Evolutionary conservation across 2,329 filamentous ascomycete genomes (phyloP).

Genomic region (Rhinocladiella mackenziei): DNA sequence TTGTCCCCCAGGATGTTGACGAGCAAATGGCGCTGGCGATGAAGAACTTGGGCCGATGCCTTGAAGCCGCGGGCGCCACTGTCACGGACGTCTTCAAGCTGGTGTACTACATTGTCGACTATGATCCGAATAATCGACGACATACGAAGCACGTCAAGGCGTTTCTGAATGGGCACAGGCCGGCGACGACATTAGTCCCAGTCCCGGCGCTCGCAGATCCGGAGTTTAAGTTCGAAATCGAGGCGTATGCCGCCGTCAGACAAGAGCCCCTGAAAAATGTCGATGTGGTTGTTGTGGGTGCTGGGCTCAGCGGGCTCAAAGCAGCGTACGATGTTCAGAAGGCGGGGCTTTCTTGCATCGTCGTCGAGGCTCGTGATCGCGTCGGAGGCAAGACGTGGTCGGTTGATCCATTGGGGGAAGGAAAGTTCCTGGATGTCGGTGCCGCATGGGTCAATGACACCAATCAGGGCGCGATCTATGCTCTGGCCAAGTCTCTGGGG

Average conservation of each 20-base stretch:
- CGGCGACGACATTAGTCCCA: slow-evolving; percentile 43
- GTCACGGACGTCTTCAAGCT: slow-evolving; percentile 42
- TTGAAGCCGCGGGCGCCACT: slow-evolving; percentile 37
- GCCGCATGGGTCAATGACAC: slow-evolving; percentile 60
- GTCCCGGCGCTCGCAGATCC: slow-evolving; percentile 41
- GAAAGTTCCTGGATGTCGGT: slow-evolving; percentile 47
- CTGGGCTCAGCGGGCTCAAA: slow-evolving; percentile 39
- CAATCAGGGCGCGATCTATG: slow-evolving; percentile 48
- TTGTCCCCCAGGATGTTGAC: slow-evolving; percentile 38
- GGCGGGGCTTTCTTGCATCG: slow-evolving; percentile 34
- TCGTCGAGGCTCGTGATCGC: slow-evolving; percentile 43
- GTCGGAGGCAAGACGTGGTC: slow-evolving; percentile 43
- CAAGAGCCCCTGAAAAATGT: slow-evolving; percentile 40
- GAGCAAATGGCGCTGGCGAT: slow-evolving; percentile 43
- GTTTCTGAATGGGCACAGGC: slow-evolving; percentile 40
- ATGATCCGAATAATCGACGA: slow-evolving; percentile 37
- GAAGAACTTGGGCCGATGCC: slow-evolving; percentile 38
- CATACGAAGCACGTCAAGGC: slow-evolving; percentile 39
- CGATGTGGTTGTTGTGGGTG: slow-evolving; percentile 41
- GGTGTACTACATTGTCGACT: slow-evolving; percentile 45
- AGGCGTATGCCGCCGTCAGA: slow-evolving; percentile 57
- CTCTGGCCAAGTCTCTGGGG: slow-evolving; percentile 33
- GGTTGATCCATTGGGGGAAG: slow-evolving; percentile 27
- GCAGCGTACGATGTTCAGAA: slow-evolving; percentile 34
- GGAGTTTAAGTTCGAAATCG: slow-evolving; percentile 44